Percentiles rank a stretch among this genome's conserved stretches.
These are phyloP conservation scores for Cicer arietinum DNA, from an alignment of 306 rosid species.

Conservation along the genomic window DNA sequence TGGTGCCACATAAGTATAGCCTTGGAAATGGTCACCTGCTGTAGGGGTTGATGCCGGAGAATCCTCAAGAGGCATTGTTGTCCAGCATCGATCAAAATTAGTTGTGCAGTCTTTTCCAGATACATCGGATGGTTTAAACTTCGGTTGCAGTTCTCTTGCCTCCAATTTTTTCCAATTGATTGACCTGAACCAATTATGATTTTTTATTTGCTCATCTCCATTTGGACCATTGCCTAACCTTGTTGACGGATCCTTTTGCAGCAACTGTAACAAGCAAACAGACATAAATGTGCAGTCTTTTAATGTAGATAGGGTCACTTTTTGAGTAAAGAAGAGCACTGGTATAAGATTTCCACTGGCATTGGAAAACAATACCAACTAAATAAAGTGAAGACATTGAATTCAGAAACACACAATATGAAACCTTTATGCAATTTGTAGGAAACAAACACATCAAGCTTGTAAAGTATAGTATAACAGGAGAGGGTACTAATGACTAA, in stretches of 20 bases:
- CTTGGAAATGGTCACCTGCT: constrained; percentile 83
- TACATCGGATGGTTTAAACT: constrained; percentile 91
- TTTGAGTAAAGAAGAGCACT: neutral
- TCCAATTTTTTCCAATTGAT: constrained; percentile 94
- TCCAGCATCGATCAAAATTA: constrained; percentile 94
- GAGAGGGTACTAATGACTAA: neutral
- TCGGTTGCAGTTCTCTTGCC: constrained; percentile 76
- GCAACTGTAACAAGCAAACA: constrained; percentile 60
- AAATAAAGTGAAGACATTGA: neutral
- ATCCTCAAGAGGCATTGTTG: constrained; percentile 81
- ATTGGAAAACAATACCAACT: neutral
- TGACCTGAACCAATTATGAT: constrained; percentile 81
- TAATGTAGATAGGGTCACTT: constrained; percentile 6
- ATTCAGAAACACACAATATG: neutral
- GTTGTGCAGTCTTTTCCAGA: constrained; percentile 81
- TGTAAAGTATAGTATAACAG: neutral
- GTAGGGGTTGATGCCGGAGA: constrained; percentile 95
- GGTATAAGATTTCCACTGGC: neutral
- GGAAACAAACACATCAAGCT: constrained; percentile 23
- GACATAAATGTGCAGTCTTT: constrained; percentile 18
- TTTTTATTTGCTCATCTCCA: constrained; percentile 78
- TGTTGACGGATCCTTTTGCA: constrained; percentile 83
- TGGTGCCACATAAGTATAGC: constrained; percentile 83
- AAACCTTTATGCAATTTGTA: neutral
- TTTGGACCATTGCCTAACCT: constrained; percentile 85